A percentile compares a stretch with the other conserved stretches of the same genome.
Evolutionary conservation across 2,329 filamentous ascomycete species (phyloP).

Genomic region (Trichoderma endophyticum): DNA sequence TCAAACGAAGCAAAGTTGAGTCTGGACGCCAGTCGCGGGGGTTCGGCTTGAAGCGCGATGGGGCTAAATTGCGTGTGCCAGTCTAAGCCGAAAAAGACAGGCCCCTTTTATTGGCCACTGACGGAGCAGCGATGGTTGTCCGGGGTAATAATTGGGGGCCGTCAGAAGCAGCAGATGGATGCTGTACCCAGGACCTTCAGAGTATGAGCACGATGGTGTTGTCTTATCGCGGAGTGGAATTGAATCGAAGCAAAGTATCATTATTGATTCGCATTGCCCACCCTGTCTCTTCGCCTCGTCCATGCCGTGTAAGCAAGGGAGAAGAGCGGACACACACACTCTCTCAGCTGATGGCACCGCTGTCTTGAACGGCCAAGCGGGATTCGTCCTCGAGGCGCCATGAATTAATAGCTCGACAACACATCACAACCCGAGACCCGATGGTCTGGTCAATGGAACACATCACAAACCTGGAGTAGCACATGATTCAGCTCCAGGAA

Average conservation of each 20-base stretch:
- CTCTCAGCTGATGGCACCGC: neutral
- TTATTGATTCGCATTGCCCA: neutral
- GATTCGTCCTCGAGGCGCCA: neutral
- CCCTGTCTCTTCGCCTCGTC: neutral
- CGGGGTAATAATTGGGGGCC: neutral
- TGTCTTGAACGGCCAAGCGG: neutral
- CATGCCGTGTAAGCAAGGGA: neutral
- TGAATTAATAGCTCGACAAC: neutral
- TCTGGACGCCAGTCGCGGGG: neutral
- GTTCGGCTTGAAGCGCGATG: neutral
- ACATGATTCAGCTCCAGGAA: constrained; percentile 5
- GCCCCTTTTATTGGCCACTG: neutral
- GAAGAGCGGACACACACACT: neutral
- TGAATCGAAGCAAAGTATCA: neutral
- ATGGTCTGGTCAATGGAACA: neutral
- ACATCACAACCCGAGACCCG: neutral
- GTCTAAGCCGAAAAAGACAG: neutral
- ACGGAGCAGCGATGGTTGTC: neutral
- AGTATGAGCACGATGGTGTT: neutral
- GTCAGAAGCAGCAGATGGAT: neutral
- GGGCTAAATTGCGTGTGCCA: neutral
- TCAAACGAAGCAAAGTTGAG: neutral
- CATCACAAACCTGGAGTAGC: neutral
- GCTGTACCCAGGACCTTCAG: neutral
- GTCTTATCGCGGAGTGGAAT: neutral